These are phyloP conservation scores for Setaria viridis DNA, from an alignment of 202 grass and related monocot genomes.

Conservation along the genomic window DNA sequence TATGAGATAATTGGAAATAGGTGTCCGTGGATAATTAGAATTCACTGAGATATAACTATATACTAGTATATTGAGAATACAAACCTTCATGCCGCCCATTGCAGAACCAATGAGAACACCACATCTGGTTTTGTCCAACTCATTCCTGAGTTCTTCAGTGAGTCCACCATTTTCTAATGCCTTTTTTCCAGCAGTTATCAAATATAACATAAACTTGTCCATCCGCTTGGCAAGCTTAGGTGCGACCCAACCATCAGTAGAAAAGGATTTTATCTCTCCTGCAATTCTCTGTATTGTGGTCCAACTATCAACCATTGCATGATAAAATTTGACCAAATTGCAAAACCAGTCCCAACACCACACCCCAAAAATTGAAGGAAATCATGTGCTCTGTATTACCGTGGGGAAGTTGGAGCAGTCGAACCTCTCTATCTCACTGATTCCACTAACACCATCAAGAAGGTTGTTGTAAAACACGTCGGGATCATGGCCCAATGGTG, in stretches of 20 bases:
- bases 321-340: constrained; percentile 21
- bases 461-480: constrained; percentile 96
- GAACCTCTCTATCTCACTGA: constrained; percentile 92
- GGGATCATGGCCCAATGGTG: constrained; percentile 93
- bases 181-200: constrained; percentile 95
- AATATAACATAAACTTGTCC: constrained; percentile 99
- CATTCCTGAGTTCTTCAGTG: constrained; percentile 82
- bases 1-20: constrained; percentile 37
- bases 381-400: constrained; percentile 50
- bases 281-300: constrained; percentile 86
- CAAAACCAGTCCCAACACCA: constrained; percentile 5
- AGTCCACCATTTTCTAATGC: constrained; percentile 87
- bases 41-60: constrained; percentile 6
- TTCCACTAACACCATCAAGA: constrained; percentile 82
- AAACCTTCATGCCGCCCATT: constrained; percentile 98
- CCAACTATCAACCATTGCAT: constrained; percentile 35
- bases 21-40: background rate
- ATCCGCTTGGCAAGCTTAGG: constrained; percentile 91
- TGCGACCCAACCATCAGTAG: constrained; percentile 83
- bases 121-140: constrained; percentile 91
- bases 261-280: constrained; percentile 97
- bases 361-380: constrained; percentile 2
- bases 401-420: constrained; percentile 95
- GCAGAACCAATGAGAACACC: constrained; percentile 98
- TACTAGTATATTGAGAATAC: constrained; percentile 18